A percentile compares a stretch with the other conserved stretches of the same genome.
Conservation (phyloP, 371 early-diverging fungal genomes). For the Lichtheimia corymbifera region DNA sequence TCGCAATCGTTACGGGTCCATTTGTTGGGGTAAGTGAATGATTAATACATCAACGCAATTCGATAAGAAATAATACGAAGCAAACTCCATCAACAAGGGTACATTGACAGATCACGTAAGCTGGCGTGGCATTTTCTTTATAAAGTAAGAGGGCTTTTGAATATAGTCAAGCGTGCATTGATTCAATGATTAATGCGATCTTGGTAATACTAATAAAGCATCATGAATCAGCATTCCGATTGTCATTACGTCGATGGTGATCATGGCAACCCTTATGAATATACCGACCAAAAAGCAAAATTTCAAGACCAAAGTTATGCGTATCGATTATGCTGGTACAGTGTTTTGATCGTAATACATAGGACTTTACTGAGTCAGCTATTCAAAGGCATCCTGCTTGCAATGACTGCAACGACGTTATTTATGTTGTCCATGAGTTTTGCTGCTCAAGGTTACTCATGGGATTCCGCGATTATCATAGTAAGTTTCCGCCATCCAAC, state of each 20-base stretch:
- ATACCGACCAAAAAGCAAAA: neutral
- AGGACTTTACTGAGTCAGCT: neutral
- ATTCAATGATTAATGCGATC: too few relatives aligned
- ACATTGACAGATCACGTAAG: neutral
- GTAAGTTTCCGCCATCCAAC: neutral
- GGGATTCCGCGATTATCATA: neutral
- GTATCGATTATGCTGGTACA: conserved; percentile 1
- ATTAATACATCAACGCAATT: too few relatives aligned
- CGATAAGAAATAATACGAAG: neutral
- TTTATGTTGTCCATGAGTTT: neutral
- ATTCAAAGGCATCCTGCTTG: neutral
- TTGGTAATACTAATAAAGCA: too few relatives aligned
- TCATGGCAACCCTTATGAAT: neutral
- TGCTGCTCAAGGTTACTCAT: neutral
- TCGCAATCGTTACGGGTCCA: conserved; percentile 41
- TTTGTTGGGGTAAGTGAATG: conserved; percentile 34
- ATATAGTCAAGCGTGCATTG: too few relatives aligned
- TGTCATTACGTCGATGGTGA: neutral
- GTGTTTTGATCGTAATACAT: neutral
- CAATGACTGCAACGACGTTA: neutral
- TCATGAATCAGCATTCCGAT: neutral
- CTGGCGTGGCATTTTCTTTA: neutral
- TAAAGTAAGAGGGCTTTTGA: neutral
- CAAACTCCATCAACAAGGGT: neutral
- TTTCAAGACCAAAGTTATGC: neutral